These are phyloP conservation scores for Cerrena zonata DNA, from an alignment of 1,284 basidiomycete species.

Conservation along the genomic window DNA sequence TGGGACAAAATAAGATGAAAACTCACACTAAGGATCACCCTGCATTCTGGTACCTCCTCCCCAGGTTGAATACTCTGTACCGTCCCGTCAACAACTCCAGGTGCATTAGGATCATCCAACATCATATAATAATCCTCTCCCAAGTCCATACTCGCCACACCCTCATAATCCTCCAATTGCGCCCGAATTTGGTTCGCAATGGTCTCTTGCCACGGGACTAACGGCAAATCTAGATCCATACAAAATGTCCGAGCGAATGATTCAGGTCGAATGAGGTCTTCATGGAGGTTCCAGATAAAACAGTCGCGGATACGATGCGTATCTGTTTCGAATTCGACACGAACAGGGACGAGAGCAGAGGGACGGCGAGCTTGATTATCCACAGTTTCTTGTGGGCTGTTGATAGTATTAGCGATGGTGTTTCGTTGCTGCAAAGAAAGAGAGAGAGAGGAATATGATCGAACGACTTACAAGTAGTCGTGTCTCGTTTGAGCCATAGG, in stretches of 20 bases:
- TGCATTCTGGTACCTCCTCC: conserved; percentile 74
- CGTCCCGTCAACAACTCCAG: no score
- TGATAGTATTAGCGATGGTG: neutral
- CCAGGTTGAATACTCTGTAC: conserved; percentile 25
- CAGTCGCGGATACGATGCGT: conserved; percentile 88
- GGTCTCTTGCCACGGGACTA: conserved; percentile 63
- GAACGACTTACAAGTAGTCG: conserved; percentile 34
- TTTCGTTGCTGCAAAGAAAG: conserved; percentile 5
- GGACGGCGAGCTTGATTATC: conserved; percentile 59
- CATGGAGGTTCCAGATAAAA: conserved; percentile 94
- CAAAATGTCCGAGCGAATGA: conserved; percentile 84
- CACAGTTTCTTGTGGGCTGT: conserved; percentile 62
- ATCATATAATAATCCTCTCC: neutral
- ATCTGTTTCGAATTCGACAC: conserved; percentile 91
- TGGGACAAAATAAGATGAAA: neutral
- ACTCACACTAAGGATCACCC: conserved; percentile 84
- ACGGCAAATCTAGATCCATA: conserved; percentile 77
- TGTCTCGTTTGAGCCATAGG: conserved; percentile 58
- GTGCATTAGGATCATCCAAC: no score
- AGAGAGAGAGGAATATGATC: conserved; percentile 1
- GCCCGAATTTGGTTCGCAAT: conserved; percentile 83
- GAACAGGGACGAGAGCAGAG: conserved; percentile 81
- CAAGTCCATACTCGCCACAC: conserved; percentile 62
- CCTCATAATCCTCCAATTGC: conserved; percentile 85
- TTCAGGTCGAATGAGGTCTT: conserved; percentile 74